Evolutionary conservation across 805 yeast species (phyloP), one percentile per base, ranked within the genome.

Genomic region (Candida orba): DNA sequence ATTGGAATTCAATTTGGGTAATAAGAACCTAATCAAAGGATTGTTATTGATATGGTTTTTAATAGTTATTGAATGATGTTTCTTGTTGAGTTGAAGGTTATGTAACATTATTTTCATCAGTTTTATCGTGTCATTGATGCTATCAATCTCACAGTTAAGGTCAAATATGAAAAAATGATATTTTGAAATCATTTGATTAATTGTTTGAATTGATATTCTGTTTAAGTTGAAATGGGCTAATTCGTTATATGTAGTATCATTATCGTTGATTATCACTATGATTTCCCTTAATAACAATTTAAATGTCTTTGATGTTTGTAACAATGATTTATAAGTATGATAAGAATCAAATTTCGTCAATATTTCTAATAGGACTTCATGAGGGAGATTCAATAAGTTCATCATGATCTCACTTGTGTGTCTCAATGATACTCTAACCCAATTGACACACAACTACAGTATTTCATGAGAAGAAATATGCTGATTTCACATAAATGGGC

Each of bases 1-100:
- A 4, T 24, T 3, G 4, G 56, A 52, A 17, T 53, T 52, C 41
- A 36, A 34, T 37, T 48, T 52, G 2, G 58, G 56, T 15, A 52
- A 41, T 10, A 53, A 36, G 6, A 41, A 32, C 18, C 51, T 31
- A 15, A 52, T 37, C 31, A 53, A 23, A 1, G 46, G 46, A 23
- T 46, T 45, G 10, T 29, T 39, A 27, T 41, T 43, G 18, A 43
- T 43, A 20, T 27, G 9, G 45, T 27, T 25, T 14, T 35, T 38
- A 12, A 52, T 39, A 3, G 37, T 27, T 3, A 53, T 44, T 2
- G 56, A 45, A 32, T 53, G 56, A 31, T 46, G 37, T 18, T 33
- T 51, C 30, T 31, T 31, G 3, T 40, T 34, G 1, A 12, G 9
- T 25, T 52, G 56, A 6, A 53, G 41, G 6, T 36, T 41, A 15